A percentile compares a stretch with the other conserved stretches of the same genome.
Evolutionary conservation across 768 basidiomycete genomes (phyloP).

Genomic region (Mrakia hoshinonis): DNA sequence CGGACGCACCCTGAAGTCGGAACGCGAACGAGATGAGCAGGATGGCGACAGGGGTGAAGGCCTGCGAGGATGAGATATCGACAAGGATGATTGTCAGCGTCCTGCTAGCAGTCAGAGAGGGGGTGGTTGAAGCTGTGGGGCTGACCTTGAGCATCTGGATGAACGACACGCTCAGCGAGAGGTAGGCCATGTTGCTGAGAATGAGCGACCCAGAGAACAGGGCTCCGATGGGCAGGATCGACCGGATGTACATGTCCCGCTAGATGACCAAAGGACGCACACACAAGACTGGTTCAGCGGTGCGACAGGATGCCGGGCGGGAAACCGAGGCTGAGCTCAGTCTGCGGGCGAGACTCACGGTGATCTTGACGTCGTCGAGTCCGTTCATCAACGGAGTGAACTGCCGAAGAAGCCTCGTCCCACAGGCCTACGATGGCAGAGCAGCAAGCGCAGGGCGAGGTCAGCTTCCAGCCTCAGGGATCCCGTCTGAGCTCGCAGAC

Average conservation of each 20-base stretch:
- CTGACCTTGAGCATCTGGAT: constrained; percentile 57
- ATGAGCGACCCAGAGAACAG: constrained; percentile 89
- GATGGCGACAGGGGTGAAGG: constrained; percentile 50
- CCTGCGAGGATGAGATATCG: constrained; percentile 47
- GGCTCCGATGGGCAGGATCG: constrained; percentile 85
- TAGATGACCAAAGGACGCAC: not conserved
- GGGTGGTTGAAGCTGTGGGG: not conserved
- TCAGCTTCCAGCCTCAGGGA: not conserved
- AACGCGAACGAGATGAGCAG: constrained; percentile 79
- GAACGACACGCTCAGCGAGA: constrained; percentile 65
- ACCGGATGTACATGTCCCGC: constrained; percentile 53
- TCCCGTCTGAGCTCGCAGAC: not conserved
- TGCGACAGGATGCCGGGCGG: not conserved
- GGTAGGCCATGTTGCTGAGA: constrained; percentile 83
- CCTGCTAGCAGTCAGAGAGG: not conserved
- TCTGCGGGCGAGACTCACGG: constrained; percentile 32
- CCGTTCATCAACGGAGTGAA: constrained; percentile 39
- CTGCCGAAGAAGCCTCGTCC: constrained; percentile 36
- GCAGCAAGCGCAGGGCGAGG: not conserved
- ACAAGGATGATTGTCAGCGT: not conserved
- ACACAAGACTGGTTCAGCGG: not conserved
- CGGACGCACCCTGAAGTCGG: constrained; percentile 65
- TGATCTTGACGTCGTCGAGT: constrained; percentile 38
- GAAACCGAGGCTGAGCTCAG: not conserved
- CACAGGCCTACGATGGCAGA: constrained; percentile 33